Conservation (phyloP, 2,329 filamentous ascomycete species). For the Chalara sp. region DNA sequence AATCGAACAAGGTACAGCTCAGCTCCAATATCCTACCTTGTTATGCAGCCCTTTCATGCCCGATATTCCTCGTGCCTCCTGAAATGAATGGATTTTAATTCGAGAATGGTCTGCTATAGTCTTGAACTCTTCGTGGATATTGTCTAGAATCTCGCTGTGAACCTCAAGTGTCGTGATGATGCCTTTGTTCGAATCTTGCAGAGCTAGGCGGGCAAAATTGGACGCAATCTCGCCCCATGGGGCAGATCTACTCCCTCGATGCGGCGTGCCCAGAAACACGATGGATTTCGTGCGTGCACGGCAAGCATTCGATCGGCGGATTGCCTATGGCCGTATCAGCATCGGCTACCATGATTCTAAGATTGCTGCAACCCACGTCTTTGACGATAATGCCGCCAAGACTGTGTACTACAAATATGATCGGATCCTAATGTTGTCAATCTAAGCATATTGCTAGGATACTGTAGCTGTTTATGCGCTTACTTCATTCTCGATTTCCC, state of each 20-base stretch:
- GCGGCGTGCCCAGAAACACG: constrained; percentile 5
- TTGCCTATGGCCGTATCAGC: background rate
- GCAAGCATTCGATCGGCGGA: background rate
- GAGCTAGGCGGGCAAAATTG: constrained; percentile 18
- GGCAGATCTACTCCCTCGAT: constrained; percentile 2
- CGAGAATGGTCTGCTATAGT: constrained; percentile 14
- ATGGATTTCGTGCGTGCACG: background rate
- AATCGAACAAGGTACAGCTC: background rate
- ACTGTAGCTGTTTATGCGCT: too few species aligned
- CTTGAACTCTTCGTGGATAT: constrained; percentile 12
- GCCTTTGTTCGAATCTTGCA: constrained; percentile 30
- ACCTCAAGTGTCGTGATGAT: constrained; percentile 27
- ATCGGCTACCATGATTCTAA: background rate
- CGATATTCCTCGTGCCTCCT: constrained; percentile 28
- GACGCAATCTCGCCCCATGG: constrained; percentile 1
- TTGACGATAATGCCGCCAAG: background rate
- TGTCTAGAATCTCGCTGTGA: constrained; percentile 32
- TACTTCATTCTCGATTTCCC: too few species aligned
- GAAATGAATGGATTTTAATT: constrained; percentile 34
- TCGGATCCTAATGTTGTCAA: too few species aligned
- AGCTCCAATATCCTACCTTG: constrained; percentile 23
- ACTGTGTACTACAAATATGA: background rate
- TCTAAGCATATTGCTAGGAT: too few species aligned
- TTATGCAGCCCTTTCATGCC: constrained; percentile 28
- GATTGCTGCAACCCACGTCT: background rate